phyloP scores from a whole-genome alignment of 768 basidiomycete species.

The Boletus rufocinnamomeus region DNA sequence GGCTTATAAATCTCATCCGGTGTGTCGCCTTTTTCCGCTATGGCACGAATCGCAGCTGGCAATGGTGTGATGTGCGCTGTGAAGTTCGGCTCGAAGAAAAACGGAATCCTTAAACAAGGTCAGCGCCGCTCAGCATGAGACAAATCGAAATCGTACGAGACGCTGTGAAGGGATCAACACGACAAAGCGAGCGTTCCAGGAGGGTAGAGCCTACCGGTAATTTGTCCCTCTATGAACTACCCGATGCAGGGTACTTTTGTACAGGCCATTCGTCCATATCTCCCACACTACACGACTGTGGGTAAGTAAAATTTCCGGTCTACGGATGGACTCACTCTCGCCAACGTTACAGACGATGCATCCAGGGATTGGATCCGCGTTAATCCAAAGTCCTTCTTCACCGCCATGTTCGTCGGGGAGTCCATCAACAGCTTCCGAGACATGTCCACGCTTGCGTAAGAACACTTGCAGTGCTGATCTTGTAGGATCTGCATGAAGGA shows the following conservation, averaged over 20 bases:
- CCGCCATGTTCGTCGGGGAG: slow-evolving; percentile 54
- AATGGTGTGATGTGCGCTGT: slow-evolving; percentile 69
- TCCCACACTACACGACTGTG: slow-evolving; percentile 73
- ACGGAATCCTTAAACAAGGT: slow-evolving; percentile 62
- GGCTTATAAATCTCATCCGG: slow-evolving; percentile 42
- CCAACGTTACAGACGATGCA: slow-evolving; percentile 92
- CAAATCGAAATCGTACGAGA: slow-evolving; percentile 57
- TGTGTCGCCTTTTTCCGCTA: slow-evolving; percentile 11
- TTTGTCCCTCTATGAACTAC: slow-evolving; percentile 77
- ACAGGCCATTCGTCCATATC: slow-evolving; percentile 86
- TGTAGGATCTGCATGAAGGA: slow-evolving; percentile 83
- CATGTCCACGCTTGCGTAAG: slow-evolving; percentile 44
- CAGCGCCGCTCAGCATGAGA: slow-evolving; percentile 1
- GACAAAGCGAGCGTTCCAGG: not conserved
- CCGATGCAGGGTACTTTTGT: slow-evolving; percentile 86
- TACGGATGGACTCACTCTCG: slow-evolving; percentile 59
- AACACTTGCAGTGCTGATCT: slow-evolving; percentile 83
- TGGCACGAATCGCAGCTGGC: slow-evolving; percentile 52
- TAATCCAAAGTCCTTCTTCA: slow-evolving; percentile 73
- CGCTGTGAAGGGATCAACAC: slow-evolving; percentile 41
- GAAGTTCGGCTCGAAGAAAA: slow-evolving; percentile 94
- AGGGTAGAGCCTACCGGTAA: slow-evolving; percentile 46
- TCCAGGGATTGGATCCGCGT: slow-evolving; percentile 79
- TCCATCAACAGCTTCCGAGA: slow-evolving; percentile 32
- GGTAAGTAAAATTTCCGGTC: slow-evolving; percentile 2